Conservation (phyloP, 352 stramenopile species). For the Phytophthora cactorum region DNA sequence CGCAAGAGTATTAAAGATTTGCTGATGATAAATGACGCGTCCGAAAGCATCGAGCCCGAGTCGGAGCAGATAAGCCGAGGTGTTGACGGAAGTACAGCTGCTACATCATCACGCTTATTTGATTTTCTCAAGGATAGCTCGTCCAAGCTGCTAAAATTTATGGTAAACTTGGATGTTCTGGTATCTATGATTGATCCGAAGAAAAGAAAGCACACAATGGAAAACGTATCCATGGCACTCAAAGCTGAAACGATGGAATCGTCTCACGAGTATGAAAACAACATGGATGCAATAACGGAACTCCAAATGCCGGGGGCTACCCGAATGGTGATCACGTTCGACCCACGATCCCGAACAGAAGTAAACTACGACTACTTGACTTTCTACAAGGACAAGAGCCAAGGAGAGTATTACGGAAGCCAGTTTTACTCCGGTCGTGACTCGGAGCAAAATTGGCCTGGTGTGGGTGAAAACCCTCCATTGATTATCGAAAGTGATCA, state of each 20-base stretch:
- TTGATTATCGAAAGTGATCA: constrained; percentile 81
- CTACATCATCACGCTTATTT: constrained; percentile 16
- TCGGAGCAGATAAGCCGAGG: neutral
- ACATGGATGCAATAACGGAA: constrained; percentile 72
- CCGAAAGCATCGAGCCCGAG: neutral
- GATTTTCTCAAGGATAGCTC: constrained; percentile 35
- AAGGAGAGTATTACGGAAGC: constrained; percentile 67
- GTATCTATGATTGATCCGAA: constrained; percentile 36
- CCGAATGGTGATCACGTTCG: constrained; percentile 84
- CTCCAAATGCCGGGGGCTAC: constrained; percentile 78
- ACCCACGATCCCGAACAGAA: constrained; percentile 80
- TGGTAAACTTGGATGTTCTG: constrained; percentile 44
- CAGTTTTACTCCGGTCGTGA: constrained; percentile 83
- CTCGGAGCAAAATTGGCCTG: constrained; percentile 80
- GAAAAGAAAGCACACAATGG: constrained; percentile 38
- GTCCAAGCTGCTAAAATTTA: constrained; percentile 38
- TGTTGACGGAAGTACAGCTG: neutral
- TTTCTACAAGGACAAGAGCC: constrained; percentile 78
- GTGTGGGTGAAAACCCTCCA: constrained; percentile 62
- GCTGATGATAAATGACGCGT: constrained; percentile 3
- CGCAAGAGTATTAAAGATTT: constrained; percentile 21
- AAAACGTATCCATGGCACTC: constrained; percentile 51
- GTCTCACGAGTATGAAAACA: constrained; percentile 83
- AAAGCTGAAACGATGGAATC: constrained; percentile 79
- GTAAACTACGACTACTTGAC: constrained; percentile 91